Conservation (phyloP, 805 yeast species). For the Millerozyma miso region DNA sequence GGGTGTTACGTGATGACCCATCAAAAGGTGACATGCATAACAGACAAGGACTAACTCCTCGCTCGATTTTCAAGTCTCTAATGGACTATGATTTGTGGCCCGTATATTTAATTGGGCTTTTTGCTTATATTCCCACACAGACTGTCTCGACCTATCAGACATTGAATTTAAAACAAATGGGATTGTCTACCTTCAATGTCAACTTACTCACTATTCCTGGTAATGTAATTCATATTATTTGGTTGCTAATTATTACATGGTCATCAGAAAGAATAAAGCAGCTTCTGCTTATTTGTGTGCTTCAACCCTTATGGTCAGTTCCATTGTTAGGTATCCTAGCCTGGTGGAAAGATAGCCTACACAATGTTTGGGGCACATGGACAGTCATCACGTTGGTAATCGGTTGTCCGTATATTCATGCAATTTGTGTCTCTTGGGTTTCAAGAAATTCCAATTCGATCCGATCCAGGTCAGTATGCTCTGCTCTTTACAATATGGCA, state of each 20-base stretch:
- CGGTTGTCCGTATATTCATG: conserved; percentile 20
- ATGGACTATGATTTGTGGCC: conserved; percentile 56
- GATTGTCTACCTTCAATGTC: conserved; percentile 18
- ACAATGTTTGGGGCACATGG: conserved; percentile 40
- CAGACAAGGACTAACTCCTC: conserved; percentile 46
- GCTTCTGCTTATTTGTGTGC: conserved; percentile 18
- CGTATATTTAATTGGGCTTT: conserved; percentile 43
- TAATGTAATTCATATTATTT: conserved; percentile 26
- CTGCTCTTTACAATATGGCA: conserved; percentile 25
- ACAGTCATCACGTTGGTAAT: conserved; percentile 24
- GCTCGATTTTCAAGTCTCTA: conserved; percentile 36
- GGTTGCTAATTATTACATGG: conserved; percentile 32
- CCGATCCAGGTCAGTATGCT: conserved; percentile 22
- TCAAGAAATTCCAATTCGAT: conserved; percentile 24
- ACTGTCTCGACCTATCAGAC: conserved; percentile 40
- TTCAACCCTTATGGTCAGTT: conserved; percentile 28
- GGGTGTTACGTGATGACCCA: conserved; percentile 61
- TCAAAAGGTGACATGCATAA: conserved; percentile 60
- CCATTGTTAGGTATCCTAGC: conserved; percentile 29
- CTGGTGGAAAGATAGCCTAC: conserved; percentile 40
- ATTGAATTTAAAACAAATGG: conserved; percentile 35
- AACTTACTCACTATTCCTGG: conserved; percentile 22
- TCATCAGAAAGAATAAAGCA: conserved; percentile 30
- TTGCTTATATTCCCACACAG: conserved; percentile 16
- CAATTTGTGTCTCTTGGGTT: conserved; percentile 26